Conservation (phyloP, 164 flowering plant genomes). For the Saururus chinensis region DNA sequence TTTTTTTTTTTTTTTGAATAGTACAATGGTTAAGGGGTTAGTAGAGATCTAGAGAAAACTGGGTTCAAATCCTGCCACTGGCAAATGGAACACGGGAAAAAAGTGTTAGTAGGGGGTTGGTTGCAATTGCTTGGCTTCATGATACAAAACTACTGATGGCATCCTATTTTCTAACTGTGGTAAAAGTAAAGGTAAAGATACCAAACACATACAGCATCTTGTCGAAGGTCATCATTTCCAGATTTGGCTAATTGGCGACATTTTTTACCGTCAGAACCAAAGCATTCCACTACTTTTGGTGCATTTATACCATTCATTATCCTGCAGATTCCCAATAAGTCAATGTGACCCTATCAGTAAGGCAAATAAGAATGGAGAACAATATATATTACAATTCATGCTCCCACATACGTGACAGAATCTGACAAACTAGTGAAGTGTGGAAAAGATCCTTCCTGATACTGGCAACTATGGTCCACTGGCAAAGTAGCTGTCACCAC, state of each 20-base stretch:
- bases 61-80: too few species aligned
- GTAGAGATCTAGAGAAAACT: too few species aligned
- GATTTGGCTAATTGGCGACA: conserved; percentile 99
- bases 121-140: too few species aligned
- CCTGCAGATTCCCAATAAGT: conserved; percentile 31
- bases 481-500: conserved; percentile 84
- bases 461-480: conserved; percentile 75
- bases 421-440: conserved; percentile 81
- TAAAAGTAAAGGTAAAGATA: too few species aligned
- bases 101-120: too few species aligned
- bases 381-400: not conserved
- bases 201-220: conserved; percentile 76
- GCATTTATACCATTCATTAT: conserved; percentile 99
- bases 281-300: conserved; percentile 91
- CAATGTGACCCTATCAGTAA: too few species aligned
- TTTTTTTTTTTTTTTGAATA: too few species aligned
- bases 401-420: conserved; percentile 60
- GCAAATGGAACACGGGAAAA: too few species aligned
- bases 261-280: conserved; percentile 82
- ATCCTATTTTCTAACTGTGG: too few species aligned
- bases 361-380: conserved; percentile 1
- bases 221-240: conserved; percentile 98
- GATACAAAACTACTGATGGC: too few species aligned
- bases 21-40: too few species aligned
- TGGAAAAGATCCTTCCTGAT: conserved; percentile 82